Evolutionary conservation across 129 eudicot species (phyloP).

Genomic region (Lonicera japonica): DNA sequence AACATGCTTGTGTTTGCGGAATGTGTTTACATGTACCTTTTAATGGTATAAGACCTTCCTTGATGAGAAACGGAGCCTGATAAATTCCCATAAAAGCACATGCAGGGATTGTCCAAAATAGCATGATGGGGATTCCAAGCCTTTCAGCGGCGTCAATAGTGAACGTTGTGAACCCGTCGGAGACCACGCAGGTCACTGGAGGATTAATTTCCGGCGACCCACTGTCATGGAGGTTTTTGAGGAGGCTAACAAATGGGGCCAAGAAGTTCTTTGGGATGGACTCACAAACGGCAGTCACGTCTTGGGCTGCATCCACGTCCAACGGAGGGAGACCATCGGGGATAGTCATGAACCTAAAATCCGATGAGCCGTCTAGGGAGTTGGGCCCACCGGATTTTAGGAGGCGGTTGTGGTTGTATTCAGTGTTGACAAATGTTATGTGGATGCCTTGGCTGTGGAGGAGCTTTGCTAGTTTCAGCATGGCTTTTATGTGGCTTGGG

Average conservation of each 20-base stretch:
- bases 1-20: not conserved
- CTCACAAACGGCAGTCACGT: not conserved
- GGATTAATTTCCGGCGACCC: not conserved
- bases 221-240: not conserved
- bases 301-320: not conserved
- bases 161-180: not conserved
- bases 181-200: not conserved
- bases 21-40: too few relatives aligned
- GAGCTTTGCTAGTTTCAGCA: not conserved
- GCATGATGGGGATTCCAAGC: not conserved
- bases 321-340: not conserved
- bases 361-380: not conserved
- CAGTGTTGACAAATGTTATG: not conserved
- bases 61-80: not conserved
- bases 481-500: not conserved
- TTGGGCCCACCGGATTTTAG: not conserved
- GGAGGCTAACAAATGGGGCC: not conserved
- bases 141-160: not conserved
- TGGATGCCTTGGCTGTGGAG: not conserved
- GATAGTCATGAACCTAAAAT: not conserved
- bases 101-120: not conserved
- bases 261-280: not conserved
- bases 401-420: not conserved
- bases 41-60: too few relatives aligned
- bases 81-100: not conserved